Evolutionary conservation across 1,284 basidiomycete species (phyloP).

Genomic region (Sanguinoderma infundibulare): DNA sequence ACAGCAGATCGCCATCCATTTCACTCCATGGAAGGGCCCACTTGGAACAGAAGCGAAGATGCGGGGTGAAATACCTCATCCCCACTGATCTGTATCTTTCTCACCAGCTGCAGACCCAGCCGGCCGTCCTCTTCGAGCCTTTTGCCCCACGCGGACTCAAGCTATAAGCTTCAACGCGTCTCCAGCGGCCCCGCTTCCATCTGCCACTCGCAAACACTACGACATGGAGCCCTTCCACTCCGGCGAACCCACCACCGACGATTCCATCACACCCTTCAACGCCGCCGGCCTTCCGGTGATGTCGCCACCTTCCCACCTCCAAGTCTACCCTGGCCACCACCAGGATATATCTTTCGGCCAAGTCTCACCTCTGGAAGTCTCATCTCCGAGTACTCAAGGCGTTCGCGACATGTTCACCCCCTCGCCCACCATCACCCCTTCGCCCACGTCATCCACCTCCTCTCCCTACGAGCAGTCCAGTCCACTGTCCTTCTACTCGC

Average conservation of each 20-base stretch:
- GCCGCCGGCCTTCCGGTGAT: not conserved
- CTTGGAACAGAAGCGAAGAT: not conserved
- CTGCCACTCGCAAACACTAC: not conserved
- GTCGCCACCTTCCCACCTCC: slow-evolving; percentile 12
- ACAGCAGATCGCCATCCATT: slow-evolving; percentile 2
- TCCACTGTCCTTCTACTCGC: slow-evolving; percentile 6
- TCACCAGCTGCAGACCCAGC: not conserved
- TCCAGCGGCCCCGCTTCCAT: not conserved
- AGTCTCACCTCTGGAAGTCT: not conserved
- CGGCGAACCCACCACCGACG: not conserved
- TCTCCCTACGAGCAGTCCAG: not conserved
- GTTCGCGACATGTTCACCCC: slow-evolving; percentile 21
- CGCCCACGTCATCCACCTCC: not conserved
- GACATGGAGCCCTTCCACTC: slow-evolving; percentile 3
- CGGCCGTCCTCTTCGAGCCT: not conserved
- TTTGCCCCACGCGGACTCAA: not conserved
- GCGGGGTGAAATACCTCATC: not conserved
- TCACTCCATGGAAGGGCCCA: not conserved
- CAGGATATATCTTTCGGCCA: not conserved
- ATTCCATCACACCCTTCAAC: slow-evolving; percentile 1
- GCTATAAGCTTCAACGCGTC: not conserved
- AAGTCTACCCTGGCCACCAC: slow-evolving; percentile 12
- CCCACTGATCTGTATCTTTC: not conserved
- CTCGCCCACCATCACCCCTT: slow-evolving; percentile 12
- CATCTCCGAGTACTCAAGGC: not conserved